Conservation (phyloP, 2,329 filamentous ascomycete genomes). For the Lomentospora prolificans region DNA sequence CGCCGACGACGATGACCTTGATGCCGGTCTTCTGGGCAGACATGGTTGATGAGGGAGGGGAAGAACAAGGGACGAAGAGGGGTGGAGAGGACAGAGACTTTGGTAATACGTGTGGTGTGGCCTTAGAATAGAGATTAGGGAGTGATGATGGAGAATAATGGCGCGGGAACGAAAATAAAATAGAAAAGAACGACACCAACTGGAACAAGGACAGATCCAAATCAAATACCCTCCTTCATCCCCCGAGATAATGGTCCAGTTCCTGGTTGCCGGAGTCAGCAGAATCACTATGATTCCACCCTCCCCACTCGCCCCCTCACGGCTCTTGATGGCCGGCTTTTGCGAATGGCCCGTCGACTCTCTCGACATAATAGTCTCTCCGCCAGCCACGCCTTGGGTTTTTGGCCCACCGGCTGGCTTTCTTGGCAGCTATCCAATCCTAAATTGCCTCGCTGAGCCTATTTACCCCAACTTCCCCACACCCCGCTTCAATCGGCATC, state of each 20-base stretch:
- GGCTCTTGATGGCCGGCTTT: conserved; percentile 1
- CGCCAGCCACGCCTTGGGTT: neutral
- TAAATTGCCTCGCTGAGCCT: neutral
- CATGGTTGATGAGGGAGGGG: neutral
- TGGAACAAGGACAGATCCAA: neutral
- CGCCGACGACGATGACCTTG: conserved; percentile 5
- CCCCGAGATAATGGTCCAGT: neutral
- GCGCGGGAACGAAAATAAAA: neutral
- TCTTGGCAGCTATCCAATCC: no score
- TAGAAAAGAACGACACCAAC: neutral
- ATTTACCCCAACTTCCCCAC: neutral
- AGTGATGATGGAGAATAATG: neutral
- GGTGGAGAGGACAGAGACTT: neutral
- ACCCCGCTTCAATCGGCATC: neutral
- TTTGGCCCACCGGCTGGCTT: neutral
- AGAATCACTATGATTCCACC: neutral
- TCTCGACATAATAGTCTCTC: neutral
- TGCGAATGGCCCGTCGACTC: neutral
- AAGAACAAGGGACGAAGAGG: neutral
- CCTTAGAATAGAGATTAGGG: neutral
- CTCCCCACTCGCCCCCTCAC: neutral
- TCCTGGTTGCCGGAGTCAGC: neutral
- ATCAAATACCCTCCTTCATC: neutral
- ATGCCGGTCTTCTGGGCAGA: conserved; percentile 3
- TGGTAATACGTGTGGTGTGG: neutral